These are phyloP conservation scores for Yamadazyma tumulicola DNA, from an alignment of 805 yeast species.

Conservation along the genomic window DNA sequence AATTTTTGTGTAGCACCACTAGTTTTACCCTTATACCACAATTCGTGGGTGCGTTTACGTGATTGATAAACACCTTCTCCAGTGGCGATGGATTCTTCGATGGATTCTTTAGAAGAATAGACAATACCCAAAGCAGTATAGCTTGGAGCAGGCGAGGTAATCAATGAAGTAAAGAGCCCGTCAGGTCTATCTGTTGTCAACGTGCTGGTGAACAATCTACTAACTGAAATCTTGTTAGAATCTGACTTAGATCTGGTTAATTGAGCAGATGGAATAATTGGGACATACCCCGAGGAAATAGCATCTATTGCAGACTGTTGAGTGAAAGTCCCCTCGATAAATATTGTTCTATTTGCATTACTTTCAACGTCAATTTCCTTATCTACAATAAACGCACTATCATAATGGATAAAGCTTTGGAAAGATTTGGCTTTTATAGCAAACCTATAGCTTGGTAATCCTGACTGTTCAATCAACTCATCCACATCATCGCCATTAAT, in stretches of 20 bases:
- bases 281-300: slow-evolving; percentile 27
- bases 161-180: slow-evolving; percentile 81
- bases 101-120: slow-evolving; percentile 81
- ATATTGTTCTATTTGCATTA: slow-evolving; percentile 31
- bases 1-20: slow-evolving; percentile 93
- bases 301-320: slow-evolving; percentile 25
- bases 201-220: slow-evolving; percentile 46
- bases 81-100: slow-evolving; percentile 75
- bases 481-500: slow-evolving; percentile 27
- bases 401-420: slow-evolving; percentile 7
- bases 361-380: slow-evolving; percentile 16
- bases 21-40: slow-evolving; percentile 95
- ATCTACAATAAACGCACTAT: slow-evolving; percentile 18
- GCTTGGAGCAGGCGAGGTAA: slow-evolving; percentile 62
- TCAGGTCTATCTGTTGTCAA: slow-evolving; percentile 82
- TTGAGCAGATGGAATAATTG: slow-evolving; percentile 22
- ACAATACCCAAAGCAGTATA: slow-evolving; percentile 71
- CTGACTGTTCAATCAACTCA: slow-evolving; percentile 34
- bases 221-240: slow-evolving; percentile 29
- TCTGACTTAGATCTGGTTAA: slow-evolving; percentile 20
- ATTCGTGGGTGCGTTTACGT: slow-evolving; percentile 69
- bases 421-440: slow-evolving; percentile 20
- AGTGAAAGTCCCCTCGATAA: slow-evolving; percentile 13
- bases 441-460: slow-evolving; percentile 52
- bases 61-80: slow-evolving; percentile 92